Conservation (phyloP, 768 basidiomycete genomes). For the Macrolepiota dolichaula region DNA sequence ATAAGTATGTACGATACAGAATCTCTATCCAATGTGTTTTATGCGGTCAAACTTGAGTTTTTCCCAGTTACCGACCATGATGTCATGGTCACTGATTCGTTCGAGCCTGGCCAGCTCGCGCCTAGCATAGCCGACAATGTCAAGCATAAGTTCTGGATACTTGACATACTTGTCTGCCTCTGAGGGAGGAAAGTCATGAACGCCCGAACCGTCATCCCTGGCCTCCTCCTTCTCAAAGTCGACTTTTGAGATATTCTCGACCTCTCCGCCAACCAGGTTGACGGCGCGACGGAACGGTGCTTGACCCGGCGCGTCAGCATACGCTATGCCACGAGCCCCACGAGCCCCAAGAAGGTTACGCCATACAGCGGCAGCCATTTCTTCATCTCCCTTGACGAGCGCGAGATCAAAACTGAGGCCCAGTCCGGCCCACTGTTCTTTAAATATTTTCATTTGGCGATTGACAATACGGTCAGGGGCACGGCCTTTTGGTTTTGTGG, state of each 20-base stretch:
- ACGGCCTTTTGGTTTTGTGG: conserved; percentile 24
- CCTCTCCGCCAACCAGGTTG: conserved; percentile 47
- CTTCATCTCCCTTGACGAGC: conserved; percentile 60
- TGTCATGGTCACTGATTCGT: conserved; percentile 37
- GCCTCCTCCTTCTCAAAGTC: conserved; percentile 56
- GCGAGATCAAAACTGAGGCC: conserved; percentile 13
- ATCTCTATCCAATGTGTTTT: background rate
- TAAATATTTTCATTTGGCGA: conserved; percentile 88
- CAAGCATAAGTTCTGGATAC: conserved; percentile 74
- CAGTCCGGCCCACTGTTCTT: conserved; percentile 51
- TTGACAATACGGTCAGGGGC: conserved; percentile 79
- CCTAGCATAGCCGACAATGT: conserved; percentile 65
- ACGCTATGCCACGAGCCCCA: no score
- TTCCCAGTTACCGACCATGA: conserved; percentile 34
- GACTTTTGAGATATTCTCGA: conserved; percentile 56
- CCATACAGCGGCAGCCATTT: no score
- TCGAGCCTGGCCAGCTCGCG: conserved; percentile 73
- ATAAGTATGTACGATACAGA: no score
- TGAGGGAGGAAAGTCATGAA: conserved; percentile 61
- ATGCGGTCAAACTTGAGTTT: conserved; percentile 35
- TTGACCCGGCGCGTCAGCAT: no score
- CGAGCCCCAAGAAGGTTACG: no score
- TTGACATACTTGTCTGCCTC: conserved; percentile 67
- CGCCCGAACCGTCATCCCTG: conserved; percentile 66
- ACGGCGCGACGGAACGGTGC: no score